These are phyloP conservation scores for Sequoia sempervirens DNA, from an alignment of 75 land plant species.

Conservation along the genomic window DNA sequence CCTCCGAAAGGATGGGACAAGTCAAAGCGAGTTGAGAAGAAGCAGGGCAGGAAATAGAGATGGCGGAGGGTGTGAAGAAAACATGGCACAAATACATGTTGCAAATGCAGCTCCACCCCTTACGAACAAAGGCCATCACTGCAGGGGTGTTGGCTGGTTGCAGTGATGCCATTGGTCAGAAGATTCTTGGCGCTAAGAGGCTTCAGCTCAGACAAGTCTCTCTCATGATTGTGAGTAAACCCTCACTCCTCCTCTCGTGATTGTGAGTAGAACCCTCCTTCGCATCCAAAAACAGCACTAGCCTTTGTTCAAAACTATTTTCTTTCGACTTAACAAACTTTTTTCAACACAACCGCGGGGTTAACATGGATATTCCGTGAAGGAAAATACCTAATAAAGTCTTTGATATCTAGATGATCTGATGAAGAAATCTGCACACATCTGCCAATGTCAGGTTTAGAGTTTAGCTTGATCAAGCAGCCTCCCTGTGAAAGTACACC, in stretches of 20 bases:
- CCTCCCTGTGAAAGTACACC: neutral
- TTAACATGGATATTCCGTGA: neutral
- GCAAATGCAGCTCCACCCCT: constrained; percentile 56
- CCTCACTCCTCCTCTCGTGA: neutral
- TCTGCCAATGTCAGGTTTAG: neutral
- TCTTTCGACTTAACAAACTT: neutral
- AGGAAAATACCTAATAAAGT: neutral
- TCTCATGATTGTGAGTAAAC: constrained; percentile 53
- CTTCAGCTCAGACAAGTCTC: constrained; percentile 59
- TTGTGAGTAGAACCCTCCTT: too few relatives aligned
- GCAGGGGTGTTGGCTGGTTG: constrained; percentile 68
- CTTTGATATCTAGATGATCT: neutral
- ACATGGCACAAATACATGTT: constrained; percentile 55
- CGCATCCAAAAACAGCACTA: too few relatives aligned
- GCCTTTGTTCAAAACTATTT: neutral
- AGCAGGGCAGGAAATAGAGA: constrained; percentile 1
- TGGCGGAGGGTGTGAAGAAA: constrained; percentile 52
- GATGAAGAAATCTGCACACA: neutral
- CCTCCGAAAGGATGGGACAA: too few relatives aligned
- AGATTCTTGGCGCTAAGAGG: constrained; percentile 61
- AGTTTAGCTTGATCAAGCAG: neutral
- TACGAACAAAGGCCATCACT: constrained; percentile 79
- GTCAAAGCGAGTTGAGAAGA: too few relatives aligned
- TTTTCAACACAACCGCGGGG: neutral
- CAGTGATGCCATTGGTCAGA: constrained; percentile 71